phyloP scores from a whole-genome alignment of 2,329 filamentous ascomycete genomes.

The Pseudogymnoascus sp. region DNA sequence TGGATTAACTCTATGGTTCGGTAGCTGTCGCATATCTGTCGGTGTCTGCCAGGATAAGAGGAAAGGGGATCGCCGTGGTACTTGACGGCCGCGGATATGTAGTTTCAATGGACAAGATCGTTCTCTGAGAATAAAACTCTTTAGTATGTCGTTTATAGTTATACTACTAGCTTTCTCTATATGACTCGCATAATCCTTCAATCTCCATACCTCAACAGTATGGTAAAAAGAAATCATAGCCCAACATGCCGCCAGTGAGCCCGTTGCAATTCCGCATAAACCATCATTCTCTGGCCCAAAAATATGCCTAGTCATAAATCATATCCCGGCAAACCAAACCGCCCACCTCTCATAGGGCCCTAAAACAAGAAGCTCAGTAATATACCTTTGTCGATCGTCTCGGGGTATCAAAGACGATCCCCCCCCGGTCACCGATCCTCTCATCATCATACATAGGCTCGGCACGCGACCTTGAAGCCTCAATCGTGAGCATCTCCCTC shows the following conservation, averaged over 20 bases:
- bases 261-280: background rate
- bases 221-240: background rate
- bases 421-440: conserved; percentile 55
- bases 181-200: background rate
- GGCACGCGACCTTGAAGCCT: conserved; percentile 19
- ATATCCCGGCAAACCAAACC: background rate
- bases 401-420: conserved; percentile 51
- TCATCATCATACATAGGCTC: conserved; percentile 46
- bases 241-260: background rate
- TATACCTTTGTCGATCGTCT: conserved; percentile 5
- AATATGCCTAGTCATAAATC: background rate
- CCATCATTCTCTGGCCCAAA: background rate
- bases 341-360: background rate
- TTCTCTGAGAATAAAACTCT: background rate
- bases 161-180: background rate
- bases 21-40: background rate
- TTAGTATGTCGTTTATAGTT: background rate
- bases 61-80: background rate
- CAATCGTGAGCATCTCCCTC: conserved; percentile 10
- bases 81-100: background rate
- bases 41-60: background rate
- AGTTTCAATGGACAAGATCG: background rate
- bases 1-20: background rate
- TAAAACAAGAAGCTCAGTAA: background rate
- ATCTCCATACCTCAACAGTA: background rate